Conservation (phyloP, 1,284 basidiomycete genomes). For the Chondrostereum purpureum region DNA sequence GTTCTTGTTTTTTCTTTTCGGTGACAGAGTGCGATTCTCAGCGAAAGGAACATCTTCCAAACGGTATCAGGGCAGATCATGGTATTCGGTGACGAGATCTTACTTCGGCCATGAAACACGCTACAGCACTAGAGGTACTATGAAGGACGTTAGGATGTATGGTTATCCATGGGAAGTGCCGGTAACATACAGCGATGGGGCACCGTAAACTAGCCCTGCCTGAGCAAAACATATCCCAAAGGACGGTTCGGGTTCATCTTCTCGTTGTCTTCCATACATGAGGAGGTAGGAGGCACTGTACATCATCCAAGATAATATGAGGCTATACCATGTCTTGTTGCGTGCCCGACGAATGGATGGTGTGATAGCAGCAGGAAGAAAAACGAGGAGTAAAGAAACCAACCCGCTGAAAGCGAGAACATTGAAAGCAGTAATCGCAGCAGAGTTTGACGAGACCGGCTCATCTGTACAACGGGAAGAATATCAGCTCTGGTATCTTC, state of each 20-base stretch:
- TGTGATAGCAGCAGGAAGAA: not conserved
- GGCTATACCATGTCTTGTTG: conserved; percentile 1
- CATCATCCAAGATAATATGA: not conserved
- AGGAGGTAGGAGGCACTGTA: not conserved
- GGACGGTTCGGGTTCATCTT: not conserved
- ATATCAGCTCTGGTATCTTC: too few relatives aligned
- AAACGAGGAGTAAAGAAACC: not conserved
- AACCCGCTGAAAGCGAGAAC: not conserved
- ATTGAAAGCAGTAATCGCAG: not conserved
- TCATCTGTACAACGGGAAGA: too few relatives aligned
- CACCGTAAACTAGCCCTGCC: not conserved
- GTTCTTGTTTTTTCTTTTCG: not conserved
- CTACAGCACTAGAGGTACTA: not conserved
- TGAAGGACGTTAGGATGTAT: not conserved
- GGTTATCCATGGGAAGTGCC: not conserved
- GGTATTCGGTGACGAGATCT: not conserved
- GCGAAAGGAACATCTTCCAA: not conserved
- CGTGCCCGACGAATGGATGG: not conserved
- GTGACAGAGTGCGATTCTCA: not conserved
- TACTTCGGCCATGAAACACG: not conserved
- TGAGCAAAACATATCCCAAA: not conserved
- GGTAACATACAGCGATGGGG: not conserved
- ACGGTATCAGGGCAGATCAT: not conserved
- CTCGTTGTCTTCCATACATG: not conserved
- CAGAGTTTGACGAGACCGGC: not conserved